phyloP scores from a whole-genome alignment of 306 rosid species.

The Notholithocarpus densiflorus region DNA sequence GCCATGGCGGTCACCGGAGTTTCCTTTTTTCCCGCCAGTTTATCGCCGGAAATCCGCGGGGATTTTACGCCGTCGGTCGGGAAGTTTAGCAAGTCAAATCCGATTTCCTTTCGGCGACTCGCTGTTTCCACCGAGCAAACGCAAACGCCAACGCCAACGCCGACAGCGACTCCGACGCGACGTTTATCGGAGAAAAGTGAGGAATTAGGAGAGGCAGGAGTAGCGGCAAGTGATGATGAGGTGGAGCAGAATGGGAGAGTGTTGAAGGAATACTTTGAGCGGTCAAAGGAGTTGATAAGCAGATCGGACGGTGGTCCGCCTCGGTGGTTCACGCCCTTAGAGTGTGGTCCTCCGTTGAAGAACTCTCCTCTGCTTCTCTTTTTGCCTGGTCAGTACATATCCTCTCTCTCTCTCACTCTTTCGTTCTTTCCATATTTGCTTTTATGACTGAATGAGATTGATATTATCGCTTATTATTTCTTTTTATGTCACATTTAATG shows the following conservation, averaged over 20 bases:
- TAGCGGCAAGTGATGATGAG: neutral
- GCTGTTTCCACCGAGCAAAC: conserved; percentile 32
- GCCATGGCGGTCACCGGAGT: conserved; percentile 49
- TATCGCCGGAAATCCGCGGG: conserved; percentile 18
- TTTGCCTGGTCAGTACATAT: conserved; percentile 60
- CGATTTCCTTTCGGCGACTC: conserved; percentile 7
- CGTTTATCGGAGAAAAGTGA: conserved; percentile 1
- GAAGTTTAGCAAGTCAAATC: conserved; percentile 7
- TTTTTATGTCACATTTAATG: no score
- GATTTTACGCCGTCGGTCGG: neutral
- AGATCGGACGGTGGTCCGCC: conserved; percentile 65
- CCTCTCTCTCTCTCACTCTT: no score
- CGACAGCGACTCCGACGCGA: neutral
- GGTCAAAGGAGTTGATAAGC: conserved; percentile 38
- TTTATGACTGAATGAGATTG: no score
- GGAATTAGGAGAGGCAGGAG: neutral
- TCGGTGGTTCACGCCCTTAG: conserved; percentile 87
- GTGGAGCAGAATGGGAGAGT: conserved; percentile 14
- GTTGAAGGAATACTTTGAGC: conserved; percentile 47
- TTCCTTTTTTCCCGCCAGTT: conserved; percentile 13
- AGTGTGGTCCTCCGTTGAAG: conserved; percentile 37
- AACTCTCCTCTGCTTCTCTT: conserved; percentile 68
- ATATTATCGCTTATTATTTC: no score
- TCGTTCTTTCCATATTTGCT: no score
- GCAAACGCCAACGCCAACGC: neutral